Evolutionary conservation across 495 filamentous ascomycete species (phyloP).

Genomic region (Annulohypoxylon bovei): DNA sequence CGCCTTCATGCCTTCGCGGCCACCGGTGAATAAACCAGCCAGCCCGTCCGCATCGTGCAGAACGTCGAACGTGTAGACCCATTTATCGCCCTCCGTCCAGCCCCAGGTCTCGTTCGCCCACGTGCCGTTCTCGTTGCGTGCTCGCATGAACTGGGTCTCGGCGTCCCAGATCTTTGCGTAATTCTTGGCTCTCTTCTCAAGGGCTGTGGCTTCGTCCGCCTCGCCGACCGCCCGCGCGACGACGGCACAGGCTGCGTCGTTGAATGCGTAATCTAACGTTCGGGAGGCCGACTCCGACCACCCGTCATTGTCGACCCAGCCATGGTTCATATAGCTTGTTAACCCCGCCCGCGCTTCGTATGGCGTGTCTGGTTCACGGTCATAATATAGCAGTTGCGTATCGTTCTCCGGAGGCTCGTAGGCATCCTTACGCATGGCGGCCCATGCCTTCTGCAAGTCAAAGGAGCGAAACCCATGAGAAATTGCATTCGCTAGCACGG

Average conservation of each 20-base stretch:
- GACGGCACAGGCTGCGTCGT: conserved; percentile 46
- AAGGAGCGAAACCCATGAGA: conserved; percentile 47
- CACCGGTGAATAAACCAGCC: conserved; percentile 39
- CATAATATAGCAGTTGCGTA: conserved; percentile 46
- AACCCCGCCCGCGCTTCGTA: conserved; percentile 47
- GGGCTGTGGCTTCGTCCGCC: conserved; percentile 22
- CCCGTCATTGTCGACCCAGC: conserved; percentile 49
- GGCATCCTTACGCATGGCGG: conserved; percentile 45
- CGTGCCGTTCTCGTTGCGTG: conserved; percentile 45
- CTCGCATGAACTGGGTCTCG: conserved; percentile 47
- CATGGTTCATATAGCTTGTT: conserved; percentile 47
- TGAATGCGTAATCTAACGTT: conserved; percentile 48
- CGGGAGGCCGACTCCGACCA: conserved; percentile 48
- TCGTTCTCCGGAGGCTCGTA: conserved; percentile 48
- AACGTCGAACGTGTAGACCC: conserved; percentile 49
- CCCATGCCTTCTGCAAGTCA: conserved; percentile 45
- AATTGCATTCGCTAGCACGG: conserved; percentile 47
- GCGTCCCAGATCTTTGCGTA: conserved; percentile 45
- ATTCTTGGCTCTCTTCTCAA: conserved; percentile 40
- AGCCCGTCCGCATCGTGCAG: conserved; percentile 45
- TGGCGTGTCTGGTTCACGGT: conserved; percentile 45
- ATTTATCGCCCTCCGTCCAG: conserved; percentile 48
- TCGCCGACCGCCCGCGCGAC: conserved; percentile 40
- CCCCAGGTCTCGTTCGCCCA: conserved; percentile 45
- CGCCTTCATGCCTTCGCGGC: conserved; percentile 40